Evolutionary conservation across 306 rosid species (phyloP).

Genomic region (Quercus rubra): DNA sequence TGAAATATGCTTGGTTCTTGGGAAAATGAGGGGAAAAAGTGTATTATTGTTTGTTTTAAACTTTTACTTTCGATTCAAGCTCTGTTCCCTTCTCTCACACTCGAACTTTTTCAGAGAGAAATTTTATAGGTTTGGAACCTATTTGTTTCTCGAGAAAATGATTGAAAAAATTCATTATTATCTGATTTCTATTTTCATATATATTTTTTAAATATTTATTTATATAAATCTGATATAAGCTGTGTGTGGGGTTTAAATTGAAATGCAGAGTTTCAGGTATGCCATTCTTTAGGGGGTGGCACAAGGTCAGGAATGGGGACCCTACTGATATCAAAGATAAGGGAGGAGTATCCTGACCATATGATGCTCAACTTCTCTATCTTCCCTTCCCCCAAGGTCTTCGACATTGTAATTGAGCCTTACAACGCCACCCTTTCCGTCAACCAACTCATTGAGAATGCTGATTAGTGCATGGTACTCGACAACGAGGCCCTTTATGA

Average conservation of each 20-base stretch:
- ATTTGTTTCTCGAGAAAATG: not conserved
- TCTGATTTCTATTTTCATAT: no score
- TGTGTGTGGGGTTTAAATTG: not conserved
- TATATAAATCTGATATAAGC: no score
- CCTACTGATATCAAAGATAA: constrained; percentile 53
- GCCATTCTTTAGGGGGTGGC: constrained; percentile 68
- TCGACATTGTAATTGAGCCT: constrained; percentile 65
- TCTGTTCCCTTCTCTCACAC: not conserved
- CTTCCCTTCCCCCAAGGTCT: constrained; percentile 63
- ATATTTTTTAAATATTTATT: no score
- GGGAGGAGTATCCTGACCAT: constrained; percentile 61
- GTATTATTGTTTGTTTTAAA: not conserved
- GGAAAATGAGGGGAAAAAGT: not conserved
- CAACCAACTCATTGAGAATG: constrained; percentile 65
- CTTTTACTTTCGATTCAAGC: not conserved
- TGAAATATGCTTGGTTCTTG: not conserved
- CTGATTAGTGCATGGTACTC: constrained; percentile 65
- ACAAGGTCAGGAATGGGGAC: constrained; percentile 75
- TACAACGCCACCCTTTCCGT: constrained; percentile 62
- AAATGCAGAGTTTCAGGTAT: constrained; percentile 54
- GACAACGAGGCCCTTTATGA: constrained; percentile 66
- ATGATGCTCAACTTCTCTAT: constrained; percentile 70
- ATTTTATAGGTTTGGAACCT: not conserved
- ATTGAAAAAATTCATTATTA: not conserved
- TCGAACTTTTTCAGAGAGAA: no score